Evolutionary conservation across 768 basidiomycete species (phyloP).

Genomic region (Pluteus cervinus): DNA sequence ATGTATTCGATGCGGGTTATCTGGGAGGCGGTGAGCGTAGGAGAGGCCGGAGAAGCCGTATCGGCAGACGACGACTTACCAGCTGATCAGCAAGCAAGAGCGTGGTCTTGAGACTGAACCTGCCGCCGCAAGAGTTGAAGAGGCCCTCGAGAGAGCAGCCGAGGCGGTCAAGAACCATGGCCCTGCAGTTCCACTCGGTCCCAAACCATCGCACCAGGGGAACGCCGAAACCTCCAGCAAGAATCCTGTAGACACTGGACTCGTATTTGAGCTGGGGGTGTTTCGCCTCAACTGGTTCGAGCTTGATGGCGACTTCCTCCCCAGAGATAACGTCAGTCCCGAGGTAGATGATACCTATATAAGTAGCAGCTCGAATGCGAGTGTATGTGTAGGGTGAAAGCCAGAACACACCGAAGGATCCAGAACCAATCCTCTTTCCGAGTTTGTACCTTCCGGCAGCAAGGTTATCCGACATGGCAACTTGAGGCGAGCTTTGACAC

Average conservation of each 20-base stretch:
- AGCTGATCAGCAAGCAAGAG: constrained; percentile 94
- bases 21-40: constrained; percentile 34
- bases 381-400: no score
- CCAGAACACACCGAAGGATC: no score
- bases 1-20: constrained; percentile 99
- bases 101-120: constrained; percentile 95
- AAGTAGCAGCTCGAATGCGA: no score
- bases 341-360: constrained; percentile 97
- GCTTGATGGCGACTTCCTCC: constrained; percentile 99
- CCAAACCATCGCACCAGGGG: constrained; percentile 96
- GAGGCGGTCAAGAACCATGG: constrained; percentile 97
- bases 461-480: no score
- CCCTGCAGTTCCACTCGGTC: constrained; percentile 97
- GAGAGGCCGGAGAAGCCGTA: constrained; percentile 15
- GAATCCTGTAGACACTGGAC: constrained; percentile 89
- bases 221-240: constrained; percentile 96
- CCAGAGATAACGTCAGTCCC: constrained; percentile 99
- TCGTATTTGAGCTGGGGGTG: constrained; percentile 99
- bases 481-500: no score
- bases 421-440: no score
- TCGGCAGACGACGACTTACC: constrained; percentile 39
- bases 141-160: constrained; percentile 87
- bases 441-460: no score
- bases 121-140: constrained; percentile 95
- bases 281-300: constrained; percentile 99